Base-by-base conservation (phyloP, 208 protist species). In the Trypanosoma mega region DNA sequence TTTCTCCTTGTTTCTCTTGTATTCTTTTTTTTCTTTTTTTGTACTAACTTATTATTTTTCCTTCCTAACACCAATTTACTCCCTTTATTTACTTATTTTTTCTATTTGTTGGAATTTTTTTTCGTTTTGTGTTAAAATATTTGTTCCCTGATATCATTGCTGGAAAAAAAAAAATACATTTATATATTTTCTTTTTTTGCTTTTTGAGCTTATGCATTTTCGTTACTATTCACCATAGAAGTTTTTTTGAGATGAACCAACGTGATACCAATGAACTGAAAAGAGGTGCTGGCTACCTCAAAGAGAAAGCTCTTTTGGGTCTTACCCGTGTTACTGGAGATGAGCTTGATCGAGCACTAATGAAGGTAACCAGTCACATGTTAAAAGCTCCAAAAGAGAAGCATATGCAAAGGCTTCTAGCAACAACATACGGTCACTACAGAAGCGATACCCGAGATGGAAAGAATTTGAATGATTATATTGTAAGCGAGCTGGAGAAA, bases 351-450 rank as follows among this genome's bases (percentile, higher is more conserved):
- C 74, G 74, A 31, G 81, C 89, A 2, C 76, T 95, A 26, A 48
- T 92, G 59, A 95, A 95, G 30, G 53, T 71, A n/a, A 95, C 89
- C 16, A 95, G 89, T 23, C 82, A 90, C 48, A 78, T 85, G 68
- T 61, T 90, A 23, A 93, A 95, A 36, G 81, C 84, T 9, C 89
- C 89, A 11, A 95, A 93, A 31, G 83, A 93, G 48, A 95, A 95
- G 61, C 87, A 95, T 44, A 68, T 93, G 60, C 76, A 92, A 36
- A 57, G 69, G 26, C 72, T 95, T 3, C 56, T 95, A 39, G 72
- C 74, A 18, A 81, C 80, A 0, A 82, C 86, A 7, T 86, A 85
- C 54, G 85, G 80, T 3, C 69, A 85, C 24, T 66, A 57, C 58
- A 74, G 56, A 30, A 65, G n/a, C 24, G 20, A 54, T 33, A 50